phyloP scores from a whole-genome alignment of 768 basidiomycete species.

The Mycena belliarum region DNA sequence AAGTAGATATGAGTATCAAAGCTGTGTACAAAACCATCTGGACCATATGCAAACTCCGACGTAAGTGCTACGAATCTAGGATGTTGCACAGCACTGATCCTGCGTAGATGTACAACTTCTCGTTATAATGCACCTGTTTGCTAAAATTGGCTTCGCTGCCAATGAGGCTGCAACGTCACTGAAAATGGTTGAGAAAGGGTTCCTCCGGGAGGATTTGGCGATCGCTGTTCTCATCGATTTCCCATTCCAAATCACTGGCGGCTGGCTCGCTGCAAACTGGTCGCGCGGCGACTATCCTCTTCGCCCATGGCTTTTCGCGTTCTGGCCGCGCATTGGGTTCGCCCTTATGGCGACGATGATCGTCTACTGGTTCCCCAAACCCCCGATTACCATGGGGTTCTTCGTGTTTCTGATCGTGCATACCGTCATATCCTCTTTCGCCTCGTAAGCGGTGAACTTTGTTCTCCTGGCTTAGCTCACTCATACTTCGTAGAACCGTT shows the following conservation, averaged over 20 bases:
- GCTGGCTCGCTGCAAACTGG: constrained; percentile 94
- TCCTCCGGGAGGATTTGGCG: constrained; percentile 95
- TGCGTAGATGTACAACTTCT: constrained; percentile 86
- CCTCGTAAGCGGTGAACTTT: constrained; percentile 59
- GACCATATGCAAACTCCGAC: constrained; percentile 87
- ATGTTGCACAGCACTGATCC: neutral
- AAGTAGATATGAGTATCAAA: constrained; percentile 87
- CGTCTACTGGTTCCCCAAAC: constrained; percentile 82
- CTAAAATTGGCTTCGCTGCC: constrained; percentile 93
- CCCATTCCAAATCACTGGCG: constrained; percentile 94
- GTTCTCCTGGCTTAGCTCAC: neutral
- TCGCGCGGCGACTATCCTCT: constrained; percentile 77
- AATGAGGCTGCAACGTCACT: constrained; percentile 89
- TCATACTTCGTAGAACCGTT: constrained; percentile 67
- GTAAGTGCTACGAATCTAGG: constrained; percentile 44
- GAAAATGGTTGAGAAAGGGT: constrained; percentile 96
- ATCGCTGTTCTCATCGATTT: constrained; percentile 95
- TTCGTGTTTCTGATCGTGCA: constrained; percentile 79
- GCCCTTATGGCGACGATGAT: constrained; percentile 71
- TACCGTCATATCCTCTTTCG: constrained; percentile 82
- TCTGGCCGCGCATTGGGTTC: constrained; percentile 84
- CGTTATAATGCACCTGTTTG: constrained; percentile 82
- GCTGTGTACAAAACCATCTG: constrained; percentile 94
- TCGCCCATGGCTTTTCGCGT: constrained; percentile 87
- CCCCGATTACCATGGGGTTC: constrained; percentile 72